Evolutionary conservation across 352 stramenopile species (phyloP).

Genomic region (Pythium aphanidermatum): DNA sequence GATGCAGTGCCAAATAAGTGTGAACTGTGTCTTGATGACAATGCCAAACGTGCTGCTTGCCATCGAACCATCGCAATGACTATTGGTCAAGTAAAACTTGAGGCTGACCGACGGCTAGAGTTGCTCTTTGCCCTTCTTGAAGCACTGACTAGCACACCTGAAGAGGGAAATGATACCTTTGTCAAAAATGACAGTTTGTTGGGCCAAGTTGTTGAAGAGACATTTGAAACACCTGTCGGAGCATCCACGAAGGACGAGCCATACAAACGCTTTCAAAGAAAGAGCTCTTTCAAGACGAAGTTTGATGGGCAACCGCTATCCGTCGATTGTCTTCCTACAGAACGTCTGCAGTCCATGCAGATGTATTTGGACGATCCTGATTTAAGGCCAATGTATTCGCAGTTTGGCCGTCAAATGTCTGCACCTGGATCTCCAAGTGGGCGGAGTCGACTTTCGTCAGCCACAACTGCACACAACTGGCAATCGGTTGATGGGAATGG

Average conservation of each 20-base stretch:
- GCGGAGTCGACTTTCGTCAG: constrained; percentile 64
- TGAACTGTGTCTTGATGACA: constrained; percentile 60
- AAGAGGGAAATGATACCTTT: too few species aligned
- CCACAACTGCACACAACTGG: constrained; percentile 44
- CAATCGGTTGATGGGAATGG: constrained; percentile 20
- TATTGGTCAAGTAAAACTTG: constrained; percentile 81
- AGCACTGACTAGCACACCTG: constrained; percentile 47
- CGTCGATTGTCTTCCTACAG: constrained; percentile 34
- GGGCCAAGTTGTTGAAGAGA: constrained; percentile 7
- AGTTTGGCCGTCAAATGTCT: constrained; percentile 39
- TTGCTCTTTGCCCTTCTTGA: constrained; percentile 79
- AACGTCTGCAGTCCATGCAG: constrained; percentile 62
- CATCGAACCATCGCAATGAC: constrained; percentile 60
- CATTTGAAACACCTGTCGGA: not conserved
- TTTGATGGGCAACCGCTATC: constrained; percentile 20
- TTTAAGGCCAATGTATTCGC: constrained; percentile 58
- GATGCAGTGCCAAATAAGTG: constrained; percentile 40
- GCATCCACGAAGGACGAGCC: constrained; percentile 18
- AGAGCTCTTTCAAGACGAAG: constrained; percentile 9
- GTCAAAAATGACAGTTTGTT: too few species aligned
- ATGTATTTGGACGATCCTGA: constrained; percentile 56
- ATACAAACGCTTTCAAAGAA: constrained; percentile 11
- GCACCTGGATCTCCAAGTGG: constrained; percentile 37
- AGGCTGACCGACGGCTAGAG: constrained; percentile 75
- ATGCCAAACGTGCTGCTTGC: constrained; percentile 37